These are phyloP conservation scores for Podaxis sp. DNA, from an alignment of 768 basidiomycete species.

Conservation along the genomic window DNA sequence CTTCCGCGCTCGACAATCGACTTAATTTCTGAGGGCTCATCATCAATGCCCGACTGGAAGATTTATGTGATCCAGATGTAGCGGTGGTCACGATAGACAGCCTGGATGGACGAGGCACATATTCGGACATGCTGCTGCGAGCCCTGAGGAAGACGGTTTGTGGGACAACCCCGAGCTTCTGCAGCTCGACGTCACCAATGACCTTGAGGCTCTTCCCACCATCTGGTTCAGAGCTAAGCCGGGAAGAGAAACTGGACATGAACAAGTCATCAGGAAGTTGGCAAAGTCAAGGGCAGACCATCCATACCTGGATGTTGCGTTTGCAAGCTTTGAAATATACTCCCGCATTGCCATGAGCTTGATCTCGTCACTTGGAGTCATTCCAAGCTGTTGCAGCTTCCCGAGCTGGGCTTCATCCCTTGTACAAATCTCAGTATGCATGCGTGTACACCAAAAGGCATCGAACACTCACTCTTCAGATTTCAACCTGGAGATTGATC, in stretches of 20 bases:
- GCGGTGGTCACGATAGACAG: constrained; percentile 27
- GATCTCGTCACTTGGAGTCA: constrained; percentile 74
- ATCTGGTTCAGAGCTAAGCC: constrained; percentile 59
- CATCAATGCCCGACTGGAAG: constrained; percentile 32
- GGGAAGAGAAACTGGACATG: constrained; percentile 55
- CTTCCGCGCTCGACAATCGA: constrained; percentile 44
- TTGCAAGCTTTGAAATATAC: constrained; percentile 81
- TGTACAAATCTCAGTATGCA: constrained; percentile 3
- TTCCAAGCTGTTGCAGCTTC: constrained; percentile 84
- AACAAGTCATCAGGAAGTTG: neutral
- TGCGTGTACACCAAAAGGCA: neutral
- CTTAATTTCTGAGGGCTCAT: constrained; percentile 47
- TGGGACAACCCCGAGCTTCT: constrained; percentile 84
- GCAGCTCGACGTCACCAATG: constrained; percentile 69
- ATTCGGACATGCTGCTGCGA: constrained; percentile 34
- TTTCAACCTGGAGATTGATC: constrained; percentile 43
- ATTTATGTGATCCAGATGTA: constrained; percentile 7
- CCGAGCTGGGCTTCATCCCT: constrained; percentile 77
- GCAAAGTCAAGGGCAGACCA: neutral
- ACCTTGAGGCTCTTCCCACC: constrained; percentile 59
- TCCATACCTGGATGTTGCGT: constrained; percentile 67
- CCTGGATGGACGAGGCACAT: constrained; percentile 27
- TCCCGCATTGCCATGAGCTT: constrained; percentile 89
- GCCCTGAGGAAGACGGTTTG: constrained; percentile 85
- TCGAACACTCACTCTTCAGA: constrained; percentile 66